Evolutionary conservation across 2,329 filamentous ascomycete genomes (phyloP).

Genomic region (Escovopsis sp.): DNA sequence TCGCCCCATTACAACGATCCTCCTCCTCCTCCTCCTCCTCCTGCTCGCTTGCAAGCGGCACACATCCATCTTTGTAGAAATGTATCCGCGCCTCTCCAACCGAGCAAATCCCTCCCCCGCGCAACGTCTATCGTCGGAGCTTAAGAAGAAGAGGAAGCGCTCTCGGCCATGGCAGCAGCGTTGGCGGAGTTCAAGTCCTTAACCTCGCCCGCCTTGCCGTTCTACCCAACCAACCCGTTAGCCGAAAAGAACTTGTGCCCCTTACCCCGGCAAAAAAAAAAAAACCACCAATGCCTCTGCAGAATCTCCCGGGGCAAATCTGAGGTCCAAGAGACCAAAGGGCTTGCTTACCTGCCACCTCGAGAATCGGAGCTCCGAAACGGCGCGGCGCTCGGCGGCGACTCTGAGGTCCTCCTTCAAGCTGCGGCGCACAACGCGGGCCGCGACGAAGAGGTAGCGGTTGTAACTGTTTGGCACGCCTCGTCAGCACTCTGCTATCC

Average conservation of each 20-base stretch:
- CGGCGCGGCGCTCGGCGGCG: conserved; percentile 73
- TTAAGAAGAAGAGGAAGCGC: conserved; percentile 19
- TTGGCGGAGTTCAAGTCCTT: conserved; percentile 54
- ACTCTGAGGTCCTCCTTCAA: conserved; percentile 92
- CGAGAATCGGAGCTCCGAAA: conserved; percentile 77
- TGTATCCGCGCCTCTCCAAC: background rate
- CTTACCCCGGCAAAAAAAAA: too few relatives aligned
- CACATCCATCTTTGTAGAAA: too few relatives aligned
- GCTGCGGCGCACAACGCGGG: conserved; percentile 88
- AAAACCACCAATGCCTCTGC: background rate
- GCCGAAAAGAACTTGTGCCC: background rate
- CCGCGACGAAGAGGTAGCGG: conserved; percentile 93
- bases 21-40: conserved; percentile 10
- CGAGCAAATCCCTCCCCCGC: background rate
- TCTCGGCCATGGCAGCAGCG: conserved; percentile 23
- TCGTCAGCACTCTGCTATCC: conserved; percentile 20
- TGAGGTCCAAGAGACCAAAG: too few relatives aligned
- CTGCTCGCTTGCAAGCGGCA: conserved; percentile 8
- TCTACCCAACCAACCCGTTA: conserved; percentile 39
- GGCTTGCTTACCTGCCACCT: conserved; percentile 69
- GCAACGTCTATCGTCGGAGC: conserved; percentile 4
- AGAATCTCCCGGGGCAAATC: too few relatives aligned
- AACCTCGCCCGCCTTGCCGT: conserved; percentile 85
- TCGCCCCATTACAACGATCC: conserved; percentile 10
- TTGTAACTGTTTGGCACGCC: conserved; percentile 64